phyloP scores from a whole-genome alignment of 345 rosid species.

The Citrus australasica region DNA sequence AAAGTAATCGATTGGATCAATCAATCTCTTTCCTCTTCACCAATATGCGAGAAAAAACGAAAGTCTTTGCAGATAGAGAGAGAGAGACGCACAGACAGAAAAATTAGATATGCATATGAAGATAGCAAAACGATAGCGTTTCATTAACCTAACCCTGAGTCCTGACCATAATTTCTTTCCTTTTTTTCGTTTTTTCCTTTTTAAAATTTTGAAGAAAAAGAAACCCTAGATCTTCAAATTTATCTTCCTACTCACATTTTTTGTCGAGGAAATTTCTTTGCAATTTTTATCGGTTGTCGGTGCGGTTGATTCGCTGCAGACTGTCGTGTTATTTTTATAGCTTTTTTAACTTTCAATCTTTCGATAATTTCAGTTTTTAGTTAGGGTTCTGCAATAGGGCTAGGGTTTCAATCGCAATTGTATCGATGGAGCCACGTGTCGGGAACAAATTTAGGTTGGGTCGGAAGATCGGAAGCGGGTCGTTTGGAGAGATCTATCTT shows the following conservation, averaged over 20 bases:
- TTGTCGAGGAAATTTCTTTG: background rate
- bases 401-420: slow-evolving; percentile 26
- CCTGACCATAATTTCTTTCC: background rate
- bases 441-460: slow-evolving; percentile 91
- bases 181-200: too few species aligned
- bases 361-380: background rate
- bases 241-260: background rate
- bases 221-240: slow-evolving; percentile 25
- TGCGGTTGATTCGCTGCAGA: slow-evolving; percentile 21
- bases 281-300: slow-evolving; percentile 20
- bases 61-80: slow-evolving; percentile 7
- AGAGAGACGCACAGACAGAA: background rate
- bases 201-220: background rate
- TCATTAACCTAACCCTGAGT: slow-evolving; percentile 16
- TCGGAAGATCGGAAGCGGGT: slow-evolving; percentile 95
- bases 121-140: slow-evolving; percentile 2
- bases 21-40: background rate
- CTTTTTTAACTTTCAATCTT: background rate
- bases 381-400: slow-evolving; percentile 17
- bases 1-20: slow-evolving; percentile 18
- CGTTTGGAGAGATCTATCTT: slow-evolving; percentile 96
- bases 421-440: slow-evolving; percentile 75
- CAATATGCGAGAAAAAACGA: background rate
- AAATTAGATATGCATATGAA: background rate
- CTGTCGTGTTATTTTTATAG: background rate